Conservation (phyloP, 1,284 basidiomycete species). For the Athelia psychrophila region DNA sequence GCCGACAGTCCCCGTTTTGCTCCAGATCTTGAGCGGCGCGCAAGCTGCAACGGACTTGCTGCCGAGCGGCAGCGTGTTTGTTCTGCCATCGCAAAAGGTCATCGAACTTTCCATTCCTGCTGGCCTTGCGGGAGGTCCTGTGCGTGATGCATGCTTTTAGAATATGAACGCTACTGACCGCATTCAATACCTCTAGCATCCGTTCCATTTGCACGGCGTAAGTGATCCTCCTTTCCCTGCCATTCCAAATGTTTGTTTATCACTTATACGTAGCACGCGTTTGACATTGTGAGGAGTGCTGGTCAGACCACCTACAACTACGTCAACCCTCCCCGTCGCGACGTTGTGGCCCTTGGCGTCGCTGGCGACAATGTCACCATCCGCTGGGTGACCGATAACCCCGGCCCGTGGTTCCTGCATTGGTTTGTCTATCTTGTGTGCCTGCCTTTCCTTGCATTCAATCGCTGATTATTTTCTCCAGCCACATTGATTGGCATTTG, state of each 20-base stretch:
- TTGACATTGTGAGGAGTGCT: constrained; percentile 9
- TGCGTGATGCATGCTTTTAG: not conserved
- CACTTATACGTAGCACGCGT: constrained; percentile 2
- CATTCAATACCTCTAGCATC: constrained; percentile 3
- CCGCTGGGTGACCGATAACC: constrained; percentile 18
- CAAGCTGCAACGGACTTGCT: constrained; percentile 10
- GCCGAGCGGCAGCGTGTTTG: constrained; percentile 6
- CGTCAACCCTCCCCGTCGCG: constrained; percentile 22
- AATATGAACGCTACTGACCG: too few species aligned
- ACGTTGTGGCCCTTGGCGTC: constrained; percentile 16
- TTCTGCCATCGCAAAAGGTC: constrained; percentile 6
- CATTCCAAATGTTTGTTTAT: not conserved
- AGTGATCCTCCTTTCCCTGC: not conserved
- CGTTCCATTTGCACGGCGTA: constrained; percentile 13
- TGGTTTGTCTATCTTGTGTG: not conserved
- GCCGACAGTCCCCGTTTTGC: constrained; percentile 24
- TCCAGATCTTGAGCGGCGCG: constrained; percentile 23
- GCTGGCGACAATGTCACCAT: constrained; percentile 20
- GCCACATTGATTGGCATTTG: constrained; percentile 49
- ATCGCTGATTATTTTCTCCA: not conserved
- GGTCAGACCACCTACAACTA: constrained; percentile 9
- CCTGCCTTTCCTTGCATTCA: too few species aligned
- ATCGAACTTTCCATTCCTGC: constrained; percentile 7
- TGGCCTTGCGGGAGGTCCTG: constrained; percentile 4
- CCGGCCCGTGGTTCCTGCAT: constrained; percentile 9